Percentiles rank a stretch among this genome's conserved stretches.
These are phyloP conservation scores for Aphanoascus verrucosus DNA, from an alignment of 2,329 filamentous ascomycete genomes.

Conservation along the genomic window DNA sequence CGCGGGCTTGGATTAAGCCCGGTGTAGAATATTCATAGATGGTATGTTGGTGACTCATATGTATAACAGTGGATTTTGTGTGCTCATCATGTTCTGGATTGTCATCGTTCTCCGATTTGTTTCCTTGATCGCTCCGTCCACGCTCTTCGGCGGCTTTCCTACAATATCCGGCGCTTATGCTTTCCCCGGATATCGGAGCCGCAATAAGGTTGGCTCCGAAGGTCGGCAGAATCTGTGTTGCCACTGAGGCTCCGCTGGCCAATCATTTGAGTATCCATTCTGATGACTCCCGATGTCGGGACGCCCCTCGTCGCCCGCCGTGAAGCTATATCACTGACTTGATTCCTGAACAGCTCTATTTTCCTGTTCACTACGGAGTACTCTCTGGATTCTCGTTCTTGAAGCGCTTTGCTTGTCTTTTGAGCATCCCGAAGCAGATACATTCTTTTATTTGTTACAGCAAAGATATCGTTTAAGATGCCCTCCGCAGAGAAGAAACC, in stretches of 20 bases:
- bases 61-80: not conserved
- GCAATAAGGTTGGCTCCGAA: conserved; percentile 11
- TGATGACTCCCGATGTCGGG: conserved; percentile 15
- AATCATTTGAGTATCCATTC: conserved; percentile 6
- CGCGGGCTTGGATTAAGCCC: conserved; percentile 22
- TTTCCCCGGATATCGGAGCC: conserved; percentile 2
- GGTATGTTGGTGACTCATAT: not conserved
- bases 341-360: conserved; percentile 4
- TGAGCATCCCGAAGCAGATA: not conserved
- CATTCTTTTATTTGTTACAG: not conserved
- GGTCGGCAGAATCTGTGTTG: not conserved
- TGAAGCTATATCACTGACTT: conserved; percentile 6
- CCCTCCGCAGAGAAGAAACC: conserved; percentile 61
- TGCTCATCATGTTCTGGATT: not conserved
- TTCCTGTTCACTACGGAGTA: not conserved
- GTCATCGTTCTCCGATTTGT: not conserved
- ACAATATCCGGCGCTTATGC: not conserved
- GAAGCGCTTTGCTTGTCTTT: too few relatives aligned
- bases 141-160: not conserved
- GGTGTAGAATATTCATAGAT: conserved; percentile 10
- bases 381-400: not conserved
- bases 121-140: not conserved
- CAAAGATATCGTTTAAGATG: conserved; percentile 45
- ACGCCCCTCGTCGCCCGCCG: conserved; percentile 5
- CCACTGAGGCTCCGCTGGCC: conserved; percentile 8